phyloP scores from a whole-genome alignment of 2,329 filamentous ascomycete species.

The Tolypocladium inflatum region DNA sequence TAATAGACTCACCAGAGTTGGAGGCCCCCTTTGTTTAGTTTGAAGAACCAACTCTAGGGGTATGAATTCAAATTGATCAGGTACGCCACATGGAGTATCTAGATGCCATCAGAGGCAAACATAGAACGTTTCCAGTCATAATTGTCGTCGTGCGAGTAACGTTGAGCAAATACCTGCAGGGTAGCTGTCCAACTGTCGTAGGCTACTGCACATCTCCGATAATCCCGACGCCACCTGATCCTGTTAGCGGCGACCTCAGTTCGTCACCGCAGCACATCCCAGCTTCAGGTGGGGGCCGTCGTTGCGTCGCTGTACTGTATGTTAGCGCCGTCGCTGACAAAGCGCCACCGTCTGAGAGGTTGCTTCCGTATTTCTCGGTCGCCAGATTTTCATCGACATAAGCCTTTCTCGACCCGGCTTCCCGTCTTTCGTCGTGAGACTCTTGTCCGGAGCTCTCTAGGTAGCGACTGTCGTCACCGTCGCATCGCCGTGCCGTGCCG shows the following conservation, averaged over 20 bases:
- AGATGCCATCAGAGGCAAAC: background rate
- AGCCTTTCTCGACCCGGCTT: background rate
- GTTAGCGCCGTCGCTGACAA: slow-evolving; percentile 7
- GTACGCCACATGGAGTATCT: too few species aligned
- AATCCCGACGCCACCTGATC: background rate
- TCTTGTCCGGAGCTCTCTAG: background rate
- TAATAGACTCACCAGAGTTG: too few species aligned
- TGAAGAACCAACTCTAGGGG: background rate
- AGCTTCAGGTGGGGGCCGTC: background rate
- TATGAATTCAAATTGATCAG: background rate
- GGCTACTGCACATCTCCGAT: background rate
- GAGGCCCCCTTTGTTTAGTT: background rate
- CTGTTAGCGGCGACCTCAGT: background rate
- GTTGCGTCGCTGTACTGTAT: background rate
- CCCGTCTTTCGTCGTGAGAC: background rate
- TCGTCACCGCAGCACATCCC: background rate
- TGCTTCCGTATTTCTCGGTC: background rate
- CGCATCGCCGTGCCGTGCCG: background rate
- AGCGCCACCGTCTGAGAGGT: background rate
- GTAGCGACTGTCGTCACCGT: background rate
- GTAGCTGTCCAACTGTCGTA: background rate
- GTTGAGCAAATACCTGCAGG: background rate
- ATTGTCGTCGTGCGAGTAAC: background rate
- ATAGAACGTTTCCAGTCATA: background rate
- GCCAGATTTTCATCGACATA: background rate